Evolutionary conservation across 805 yeast genomes (phyloP).

Genomic region (Phaffomyces antillensis): DNA sequence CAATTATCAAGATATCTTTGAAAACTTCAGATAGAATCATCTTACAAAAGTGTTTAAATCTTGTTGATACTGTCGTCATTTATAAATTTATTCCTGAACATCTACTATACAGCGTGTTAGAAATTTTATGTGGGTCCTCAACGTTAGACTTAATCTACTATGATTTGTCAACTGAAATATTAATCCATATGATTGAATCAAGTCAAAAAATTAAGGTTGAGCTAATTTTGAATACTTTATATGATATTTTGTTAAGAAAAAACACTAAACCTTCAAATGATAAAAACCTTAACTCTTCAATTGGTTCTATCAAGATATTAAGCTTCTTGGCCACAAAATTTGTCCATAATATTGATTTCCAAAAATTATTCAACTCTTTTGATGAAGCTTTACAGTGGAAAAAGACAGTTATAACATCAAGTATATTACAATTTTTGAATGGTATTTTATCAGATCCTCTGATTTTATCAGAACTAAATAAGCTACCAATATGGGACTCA

Average conservation of each 20-base stretch:
- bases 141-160: slow-evolving; percentile 30
- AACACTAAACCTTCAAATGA: slow-evolving; percentile 7
- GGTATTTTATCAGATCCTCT: slow-evolving; percentile 30
- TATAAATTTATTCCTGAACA: slow-evolving; percentile 41
- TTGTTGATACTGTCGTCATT: slow-evolving; percentile 37
- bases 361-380: slow-evolving; percentile 28
- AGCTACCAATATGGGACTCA: slow-evolving; percentile 32
- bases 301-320: slow-evolving; percentile 35
- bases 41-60: slow-evolving; percentile 30
- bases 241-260: slow-evolving; percentile 13
- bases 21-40: slow-evolving; percentile 32
- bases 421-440: slow-evolving; percentile 33
- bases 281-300: slow-evolving; percentile 25
- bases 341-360: slow-evolving; percentile 23
- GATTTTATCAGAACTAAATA: slow-evolving; percentile 28
- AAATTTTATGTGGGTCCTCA: slow-evolving; percentile 39
- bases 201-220: slow-evolving; percentile 5
- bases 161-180: slow-evolving; percentile 31
- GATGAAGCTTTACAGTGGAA: slow-evolving; percentile 28
- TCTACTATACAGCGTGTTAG: slow-evolving; percentile 31
- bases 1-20: slow-evolving; percentile 31
- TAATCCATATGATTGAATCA: slow-evolving; percentile 27
- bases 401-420: slow-evolving; percentile 32
- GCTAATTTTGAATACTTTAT: slow-evolving; percentile 9
- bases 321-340: slow-evolving; percentile 24